Base-by-base conservation (phyloP, 1,284 basidiomycete genomes). In the Moniliella sp. region DNA sequence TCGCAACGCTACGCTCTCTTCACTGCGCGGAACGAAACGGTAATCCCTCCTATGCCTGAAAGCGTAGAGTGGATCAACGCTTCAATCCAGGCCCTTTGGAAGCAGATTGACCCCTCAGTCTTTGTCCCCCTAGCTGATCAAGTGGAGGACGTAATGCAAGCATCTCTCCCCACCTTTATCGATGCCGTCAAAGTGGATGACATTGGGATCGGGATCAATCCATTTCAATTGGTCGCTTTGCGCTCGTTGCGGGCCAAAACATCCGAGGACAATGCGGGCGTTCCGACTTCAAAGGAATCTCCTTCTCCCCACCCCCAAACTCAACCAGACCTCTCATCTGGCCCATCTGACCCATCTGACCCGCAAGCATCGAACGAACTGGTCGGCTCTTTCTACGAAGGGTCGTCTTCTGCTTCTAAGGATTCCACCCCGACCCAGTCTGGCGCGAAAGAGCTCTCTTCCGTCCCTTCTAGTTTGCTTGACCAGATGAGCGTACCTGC, bases 161-260 rank as follows among this genome's bases (percentile, higher is more conserved):
- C 72, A 21, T 73, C 74, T 4, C 66, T 79, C 3, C 76, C 76
- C 4, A 68, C 68, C 18, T 68, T 79, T 36, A 68, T 81, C 39
- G 69, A 75, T 33, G 75, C 74, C 4, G 75, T 81, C 32, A 71
- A 76, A 35, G 73, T 81, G 39, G 72, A 73, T 12, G 76, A 79
- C 52, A 62, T 80, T 12, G 72, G 72, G 0, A 74, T 76, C 58
- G 76, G 70, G 2, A 43, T 37, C 18, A 49, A 46, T 27, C 71
- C 76, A 0, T 59, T 80, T 26, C 69, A 75, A 8, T 69, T 79
- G 39, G 64, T 72, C 26, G 67, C 67, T 7, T 71, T 73, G 61
- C 66, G 71, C 23, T 71, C 68, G 1, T 57, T 74, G 1, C 68
- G 71, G 1, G 72, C 74, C 26, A 39, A n/a, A n/a, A n/a, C n/a